Evolutionary conservation across 2,329 filamentous ascomycete species (phyloP), one percentile per base, ranked within the genome.

Genomic region (Sporothrix globosa): DNA sequence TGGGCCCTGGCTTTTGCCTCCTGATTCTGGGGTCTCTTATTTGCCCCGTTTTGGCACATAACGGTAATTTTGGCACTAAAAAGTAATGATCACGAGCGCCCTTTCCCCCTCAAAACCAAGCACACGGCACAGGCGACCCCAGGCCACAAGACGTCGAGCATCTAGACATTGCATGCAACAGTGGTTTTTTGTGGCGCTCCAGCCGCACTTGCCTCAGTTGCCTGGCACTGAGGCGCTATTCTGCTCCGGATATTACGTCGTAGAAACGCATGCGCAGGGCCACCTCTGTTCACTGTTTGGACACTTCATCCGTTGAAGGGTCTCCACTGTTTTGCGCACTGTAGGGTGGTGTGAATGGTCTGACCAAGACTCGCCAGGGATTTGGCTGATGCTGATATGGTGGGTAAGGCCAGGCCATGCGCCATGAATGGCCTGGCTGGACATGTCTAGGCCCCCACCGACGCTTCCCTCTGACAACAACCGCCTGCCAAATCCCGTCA

Each of bases 401-500:
- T 48, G 41, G 41, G 3, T 48, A 17, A 1, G 44, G 44, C 13
- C 13, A 17, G 17, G 46, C 11, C 41, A 46, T 46, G 13, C 1
- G 41, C 41, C 58, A 63, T 63, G 58, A 63, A 63, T 63, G 39
- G 58, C 21, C 58, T 63, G 58, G 58, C 56, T 44, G 56, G 34
- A 44, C 34, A 44, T 44, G n/a, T 5, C 58, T 17, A 58, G 19
- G 30, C 54, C 54, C 54, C 54, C 54, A 58, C 44, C 5, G 19
- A n/a, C 48, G 48, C 19, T 21, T 39, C 34, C 21, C 41, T 70
- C 61, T 66, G 66, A 60, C 66, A 56, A 39, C 69, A 69, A 39
- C 67, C 44, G 56, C 67, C 34, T 60, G 70, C 30, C 63, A 70
- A 70, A 72, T 72, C 71, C 71, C 71, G 71, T 72, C 71, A 72